phyloP scores from a whole-genome alignment of 176 grass and related monocot genomes.

The Oryza officinalis region DNA sequence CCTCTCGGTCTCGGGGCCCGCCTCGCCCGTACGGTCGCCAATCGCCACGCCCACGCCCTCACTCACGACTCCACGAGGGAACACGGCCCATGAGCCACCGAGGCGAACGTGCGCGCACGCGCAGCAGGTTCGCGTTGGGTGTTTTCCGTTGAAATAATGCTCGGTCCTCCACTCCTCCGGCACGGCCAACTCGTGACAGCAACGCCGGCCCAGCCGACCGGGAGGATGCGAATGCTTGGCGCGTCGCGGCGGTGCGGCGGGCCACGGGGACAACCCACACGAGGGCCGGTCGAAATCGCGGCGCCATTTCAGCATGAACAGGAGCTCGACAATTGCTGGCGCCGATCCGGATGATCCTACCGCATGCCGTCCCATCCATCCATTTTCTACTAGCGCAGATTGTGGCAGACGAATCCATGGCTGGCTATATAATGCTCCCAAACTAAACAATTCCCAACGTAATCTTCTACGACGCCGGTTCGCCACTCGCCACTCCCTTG shows the following conservation, averaged over 20 bases:
- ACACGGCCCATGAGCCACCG: not conserved
- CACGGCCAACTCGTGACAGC: slow-evolving; percentile 32
- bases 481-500: not conserved
- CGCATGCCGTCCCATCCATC: not conserved
- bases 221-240: slow-evolving; percentile 32
- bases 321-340: not conserved
- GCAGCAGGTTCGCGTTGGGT: not conserved
- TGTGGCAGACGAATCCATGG: slow-evolving; percentile 16
- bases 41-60: not conserved
- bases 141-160: slow-evolving; percentile 12
- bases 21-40: not conserved
- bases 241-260: slow-evolving; percentile 36
- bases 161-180: not conserved
- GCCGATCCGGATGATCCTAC: not conserved
- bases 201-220: slow-evolving; percentile 26
- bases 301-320: slow-evolving; percentile 9
- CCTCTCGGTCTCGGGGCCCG: not conserved
- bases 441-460: not conserved
- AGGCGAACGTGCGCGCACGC: not conserved
- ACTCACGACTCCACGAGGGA: not conserved
- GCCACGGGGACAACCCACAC: slow-evolving; percentile 43
- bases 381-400: not conserved
- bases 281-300: slow-evolving; percentile 40
- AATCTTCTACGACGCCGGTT: not conserved
- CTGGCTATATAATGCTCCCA: slow-evolving; percentile 47